Conservation (phyloP, 192 early-diverging fungal species). For the Backusella australiensis region DNA sequence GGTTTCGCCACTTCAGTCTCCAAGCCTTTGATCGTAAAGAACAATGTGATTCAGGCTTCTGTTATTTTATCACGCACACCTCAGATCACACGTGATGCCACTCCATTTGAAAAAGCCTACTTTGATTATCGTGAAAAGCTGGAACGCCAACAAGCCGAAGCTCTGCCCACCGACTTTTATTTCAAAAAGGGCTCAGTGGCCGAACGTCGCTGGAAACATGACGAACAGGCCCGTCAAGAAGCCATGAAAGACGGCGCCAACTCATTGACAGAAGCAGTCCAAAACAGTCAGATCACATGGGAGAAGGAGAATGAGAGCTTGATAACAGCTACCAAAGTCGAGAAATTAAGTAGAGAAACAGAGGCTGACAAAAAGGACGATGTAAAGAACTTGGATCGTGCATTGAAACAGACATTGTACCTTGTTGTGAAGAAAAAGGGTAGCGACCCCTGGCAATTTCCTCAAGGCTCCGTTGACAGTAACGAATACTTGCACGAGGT, state of each 20-base stretch:
- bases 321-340: slow-evolving; percentile 37
- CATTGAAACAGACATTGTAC: slow-evolving; percentile 74
- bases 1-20: slow-evolving; percentile 8
- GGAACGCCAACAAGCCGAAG: slow-evolving; percentile 47
- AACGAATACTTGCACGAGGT: slow-evolving; percentile 74
- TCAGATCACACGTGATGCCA: slow-evolving; percentile 57
- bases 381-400: slow-evolving; percentile 71
- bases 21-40: slow-evolving; percentile 35
- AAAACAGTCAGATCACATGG: background rate
- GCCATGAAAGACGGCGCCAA: slow-evolving; percentile 20
- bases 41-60: slow-evolving; percentile 49
- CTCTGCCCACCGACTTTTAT: slow-evolving; percentile 67
- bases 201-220: slow-evolving; percentile 60
- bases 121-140: slow-evolving; percentile 65
- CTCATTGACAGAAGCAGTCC: slow-evolving; percentile 18
- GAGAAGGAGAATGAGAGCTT: slow-evolving; percentile 10
- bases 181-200: slow-evolving; percentile 77
- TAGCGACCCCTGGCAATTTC: slow-evolving; percentile 69
- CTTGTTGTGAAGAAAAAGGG: slow-evolving; percentile 63
- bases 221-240: slow-evolving; percentile 35
- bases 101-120: slow-evolving; percentile 68
- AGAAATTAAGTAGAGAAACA: slow-evolving; percentile 54
- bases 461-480: slow-evolving; percentile 59
- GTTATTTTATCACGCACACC: slow-evolving; percentile 73
- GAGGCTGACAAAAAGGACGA: slow-evolving; percentile 65